Conservation (phyloP, 495 filamentous ascomycete genomes). For the Platismatia glauca region DNA sequence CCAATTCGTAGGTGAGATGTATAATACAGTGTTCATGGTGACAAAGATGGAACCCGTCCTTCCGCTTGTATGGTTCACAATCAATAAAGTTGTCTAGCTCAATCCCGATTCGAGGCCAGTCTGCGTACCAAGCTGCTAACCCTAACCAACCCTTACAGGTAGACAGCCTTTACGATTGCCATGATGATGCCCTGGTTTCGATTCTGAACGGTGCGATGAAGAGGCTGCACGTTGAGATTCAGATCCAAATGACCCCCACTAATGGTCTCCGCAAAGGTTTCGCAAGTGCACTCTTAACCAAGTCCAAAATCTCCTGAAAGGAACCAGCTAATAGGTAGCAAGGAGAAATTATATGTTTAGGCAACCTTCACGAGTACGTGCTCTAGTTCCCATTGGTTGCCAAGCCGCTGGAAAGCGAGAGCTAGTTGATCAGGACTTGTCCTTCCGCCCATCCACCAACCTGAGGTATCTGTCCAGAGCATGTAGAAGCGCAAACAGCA, state of each 20-base stretch:
- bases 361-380: background rate
- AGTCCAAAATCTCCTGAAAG: background rate
- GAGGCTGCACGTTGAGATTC: background rate
- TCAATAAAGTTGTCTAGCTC: constrained; percentile 4
- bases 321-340: constrained; percentile 5
- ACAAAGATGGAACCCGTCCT: constrained; percentile 1
- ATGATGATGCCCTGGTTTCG: background rate
- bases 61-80: background rate
- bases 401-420: background rate
- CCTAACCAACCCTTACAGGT: no score
- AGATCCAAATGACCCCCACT: background rate
- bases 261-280: background rate
- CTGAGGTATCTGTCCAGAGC: constrained; percentile 5
- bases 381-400: background rate
- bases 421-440: background rate
- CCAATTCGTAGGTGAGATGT: background rate
- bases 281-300: background rate
- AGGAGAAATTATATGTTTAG: background rate
- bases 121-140: background rate
- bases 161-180: no score
- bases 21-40: constrained; percentile 9
- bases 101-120: background rate
- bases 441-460: background rate
- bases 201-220: constrained; percentile 6
- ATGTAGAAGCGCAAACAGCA: constrained; percentile 5